Evolutionary conservation across 495 filamentous ascomycete species (phyloP), one percentile per base, ranked within the genome.

Genomic region (Lasiosphaeria hispida): DNA sequence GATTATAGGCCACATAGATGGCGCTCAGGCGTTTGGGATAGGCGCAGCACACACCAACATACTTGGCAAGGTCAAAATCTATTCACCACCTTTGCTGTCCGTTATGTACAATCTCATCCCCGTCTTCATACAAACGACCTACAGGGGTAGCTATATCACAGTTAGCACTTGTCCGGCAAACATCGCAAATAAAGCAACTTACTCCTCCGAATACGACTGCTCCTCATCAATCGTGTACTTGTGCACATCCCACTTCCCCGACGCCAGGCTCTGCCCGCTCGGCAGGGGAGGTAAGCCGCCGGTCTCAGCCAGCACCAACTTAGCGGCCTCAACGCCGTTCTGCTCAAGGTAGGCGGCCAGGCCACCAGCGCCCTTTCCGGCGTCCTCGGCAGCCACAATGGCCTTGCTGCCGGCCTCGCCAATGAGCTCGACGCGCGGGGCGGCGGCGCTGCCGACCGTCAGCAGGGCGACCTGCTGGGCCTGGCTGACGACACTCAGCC

Each of bases 381-480:
- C 80, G 69, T 92, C 79, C 77, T 88, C 85, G n/a, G 88, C 85
- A n/a, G 80, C 81, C 10, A 91, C 83, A 49, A 98, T 76, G 69
- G 90, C 86, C 77, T 92, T 89, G 62, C 72, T 72, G 11, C 94
- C 94, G 10, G 84, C 90, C 62, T 96, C 87, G 51, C 94, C 95
- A 63, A 95, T 81, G 66, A 91, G 80, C 61, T 91, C 87, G 48
- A 91, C 87, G 68, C 88, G 91, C 3, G 94, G 92, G 7, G 74
- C 75, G n/a, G 83, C 86, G 57, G 85, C 85, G 72, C 86, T 96
- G 35, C 95, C 94, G 10, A 97, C 88, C 18, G 80, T 87, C 59
- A 98, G 79, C 58, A 97, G 83, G 4, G 85, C 87, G 17, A 93
- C 93, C 19, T 90, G 86, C 76, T 97, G 88, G 14, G 82, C 85